Base-by-base conservation (phyloP, 129 eudicot species). In the Deinandra increscens region DNA sequence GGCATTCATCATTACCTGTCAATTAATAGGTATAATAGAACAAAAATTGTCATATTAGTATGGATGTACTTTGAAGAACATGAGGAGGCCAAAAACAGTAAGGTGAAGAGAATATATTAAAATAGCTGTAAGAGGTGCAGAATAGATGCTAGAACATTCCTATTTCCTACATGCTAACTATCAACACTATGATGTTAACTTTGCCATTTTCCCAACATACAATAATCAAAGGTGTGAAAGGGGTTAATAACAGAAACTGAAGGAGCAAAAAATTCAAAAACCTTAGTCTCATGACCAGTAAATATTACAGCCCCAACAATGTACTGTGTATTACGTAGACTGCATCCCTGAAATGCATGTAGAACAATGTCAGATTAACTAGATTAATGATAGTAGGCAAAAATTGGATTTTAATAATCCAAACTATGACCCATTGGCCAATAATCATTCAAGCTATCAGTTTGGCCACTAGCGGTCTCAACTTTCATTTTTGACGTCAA, bases 1-100 rank as follows among this genome's bases (percentile, higher is more conserved):
- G 77, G 99, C 74, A 83, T 93, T 93, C 99, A 93, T 93, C 99
- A 93, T 93, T 78, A 93, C 99, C 97, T 93, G 92, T 65, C 77
- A 78, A 15, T 71, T 38, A 19, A 36, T 7, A 15, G 14, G 14
- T 60, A 7, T 36, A 15, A 51, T 23, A 14, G 33, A 31, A 60
- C 38, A 39, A 38, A 49, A 37, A 12, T 18, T 20, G 15, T 22
- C 41, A 68, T 46, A 36, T 22, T 48, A 1, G 6, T 64, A 29
- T 33, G 34, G 9, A 61, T 72, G 50, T 22, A 61, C 13, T 72
- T 60, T 58, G 58, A 60, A 61, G 12, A 46, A 33, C 45, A 34
- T 19, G 39, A 45, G n/a, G n/a, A n/a, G 14, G n/a, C 29, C 17
- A 19, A 44, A 60, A 45, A 64, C 61, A 69, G 54, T 41, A 50